Percentiles rank a stretch among this genome's conserved stretches.
Conservation (phyloP, 208 protist genomes). For the Leishmania mexicana region DNA sequence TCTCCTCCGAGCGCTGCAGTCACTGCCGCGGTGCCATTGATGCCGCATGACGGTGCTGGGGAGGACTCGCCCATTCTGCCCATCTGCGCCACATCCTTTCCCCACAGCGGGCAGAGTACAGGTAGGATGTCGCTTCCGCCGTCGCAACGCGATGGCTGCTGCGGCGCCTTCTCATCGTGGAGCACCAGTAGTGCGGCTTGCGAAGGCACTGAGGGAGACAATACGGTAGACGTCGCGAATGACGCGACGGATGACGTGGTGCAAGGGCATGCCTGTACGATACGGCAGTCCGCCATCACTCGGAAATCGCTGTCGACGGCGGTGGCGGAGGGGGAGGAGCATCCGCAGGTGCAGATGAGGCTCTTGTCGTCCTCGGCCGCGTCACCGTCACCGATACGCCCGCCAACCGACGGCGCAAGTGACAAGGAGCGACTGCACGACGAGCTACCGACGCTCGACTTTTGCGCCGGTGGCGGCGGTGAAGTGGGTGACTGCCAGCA, state of each 20-base stretch:
- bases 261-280: not conserved
- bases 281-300: not conserved
- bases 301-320: not conserved
- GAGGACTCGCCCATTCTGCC: not conserved
- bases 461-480: not conserved
- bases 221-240: not conserved
- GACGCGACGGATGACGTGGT: not conserved
- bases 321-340: not conserved
- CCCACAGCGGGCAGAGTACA: not conserved
- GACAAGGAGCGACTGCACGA: constrained; percentile 3
- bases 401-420: not conserved
- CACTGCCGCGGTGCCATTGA: not conserved
- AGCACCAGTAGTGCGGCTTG: not conserved
- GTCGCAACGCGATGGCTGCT: not conserved
- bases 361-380: not conserved
- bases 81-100: not conserved
- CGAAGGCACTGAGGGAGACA: not conserved
- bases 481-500: not conserved
- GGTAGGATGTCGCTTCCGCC: not conserved
- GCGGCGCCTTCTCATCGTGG: not conserved
- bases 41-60: not conserved
- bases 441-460: not conserved
- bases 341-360: not conserved
- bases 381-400: constrained; percentile 16
- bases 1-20: not conserved